Evolutionary conservation across 176 grass and related monocot species (phyloP), one percentile per base, ranked within the genome.

Genomic region (Ananas comosus): DNA sequence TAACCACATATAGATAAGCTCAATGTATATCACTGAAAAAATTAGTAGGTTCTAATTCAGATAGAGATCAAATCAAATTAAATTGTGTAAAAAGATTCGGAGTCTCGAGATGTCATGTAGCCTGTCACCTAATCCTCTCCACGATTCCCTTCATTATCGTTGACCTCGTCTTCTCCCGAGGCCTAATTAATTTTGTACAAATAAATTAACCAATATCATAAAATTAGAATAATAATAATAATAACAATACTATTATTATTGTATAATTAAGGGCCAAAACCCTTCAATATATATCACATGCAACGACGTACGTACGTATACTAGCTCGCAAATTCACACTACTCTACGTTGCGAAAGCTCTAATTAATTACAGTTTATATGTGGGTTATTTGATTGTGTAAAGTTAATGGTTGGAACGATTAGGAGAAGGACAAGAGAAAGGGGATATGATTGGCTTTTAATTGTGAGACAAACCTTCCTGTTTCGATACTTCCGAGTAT

Each of bases 71-170:
- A 56, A 56, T 56, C 4, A 8, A 58, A 58, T n/a, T 2, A 58
- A 59, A 5, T 16, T n/a, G 21, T 17, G 10, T 61, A 19, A 18
- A 48, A 67, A 47, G 33, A 67, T n/a, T n/a, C 1, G 10, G 33
- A 67, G 24, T 49, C 33, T n/a, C 17, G 9, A 17, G 4, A 10
- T 67, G 65, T 49, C 27, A 47, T 48, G 6, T 67, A 19, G 65
- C 42, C 65, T 67, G 42, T 49, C 65, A 67, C 65, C 65, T 67
- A 67, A 67, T 67, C 65, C 65, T 19, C 29, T 67, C 48, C 33
- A 67, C 65, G 28, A 49, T 67, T 67, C 65, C 28, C 14, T 33
- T 17, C 14, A 18, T 42, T 42, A 42, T 67, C 29, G 65, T 67
- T 67, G 65, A 67, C 28, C 6, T 67, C 24, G 42, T 67, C 65